Evolutionary conservation across 2,329 filamentous ascomycete genomes (phyloP).

Genomic region (Aspergillus proliferans): DNA sequence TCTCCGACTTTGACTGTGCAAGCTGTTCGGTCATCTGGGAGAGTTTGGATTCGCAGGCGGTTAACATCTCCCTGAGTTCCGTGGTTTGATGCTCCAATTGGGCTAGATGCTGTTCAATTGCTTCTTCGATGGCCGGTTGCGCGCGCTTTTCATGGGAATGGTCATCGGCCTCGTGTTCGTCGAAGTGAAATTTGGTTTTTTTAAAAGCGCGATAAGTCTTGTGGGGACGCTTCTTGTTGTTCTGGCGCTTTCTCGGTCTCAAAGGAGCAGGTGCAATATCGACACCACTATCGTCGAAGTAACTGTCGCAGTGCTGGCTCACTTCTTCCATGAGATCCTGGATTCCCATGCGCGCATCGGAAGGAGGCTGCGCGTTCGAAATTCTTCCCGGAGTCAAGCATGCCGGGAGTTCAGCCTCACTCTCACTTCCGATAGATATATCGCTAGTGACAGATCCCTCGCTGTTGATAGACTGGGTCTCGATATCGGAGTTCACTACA

Average conservation of each 20-base stretch:
- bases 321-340: neutral
- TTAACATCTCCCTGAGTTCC: neutral
- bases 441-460: no score
- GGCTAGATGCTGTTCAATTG: neutral
- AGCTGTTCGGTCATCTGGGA: neutral
- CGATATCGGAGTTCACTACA: neutral
- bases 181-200: neutral
- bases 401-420: neutral
- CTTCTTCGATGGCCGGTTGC: neutral
- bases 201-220: neutral
- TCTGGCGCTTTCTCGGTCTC: neutral
- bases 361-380: neutral
- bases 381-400: neutral
- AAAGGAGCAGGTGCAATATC: neutral
- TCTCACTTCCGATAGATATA: no score
- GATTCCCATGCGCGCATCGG: neutral
- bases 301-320: neutral
- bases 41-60: neutral
- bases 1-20: neutral
- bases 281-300: neutral
- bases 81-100: neutral
- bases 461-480: neutral
- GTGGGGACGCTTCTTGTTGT: neutral
- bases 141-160: neutral
- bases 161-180: neutral